Base-by-base conservation (phyloP, 768 basidiomycete species). In the Lepiota subincarnata region DNA sequence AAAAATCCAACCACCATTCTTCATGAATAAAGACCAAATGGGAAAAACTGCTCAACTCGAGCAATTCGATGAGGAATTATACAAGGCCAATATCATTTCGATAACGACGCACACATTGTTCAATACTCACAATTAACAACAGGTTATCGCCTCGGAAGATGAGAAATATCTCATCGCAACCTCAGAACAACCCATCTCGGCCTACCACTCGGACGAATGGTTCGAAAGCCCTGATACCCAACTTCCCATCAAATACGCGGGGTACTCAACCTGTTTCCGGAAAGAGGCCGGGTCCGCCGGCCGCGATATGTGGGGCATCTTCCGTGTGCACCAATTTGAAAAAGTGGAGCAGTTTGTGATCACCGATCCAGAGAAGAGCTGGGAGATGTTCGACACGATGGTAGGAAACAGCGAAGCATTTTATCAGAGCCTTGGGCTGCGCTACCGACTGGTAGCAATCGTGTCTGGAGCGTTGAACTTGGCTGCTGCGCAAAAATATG, bases 161-260 rank as follows among this genome's bases (percentile, higher is more conserved):
- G 96, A 98, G 68, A 98, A 98, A 68, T 99, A 99, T 72, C 83
- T 99, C 46, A 99, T 99, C 66, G 97, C 97, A 4, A 99, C 97
- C 46, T 96, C 93, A 43, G 97, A 99, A 71, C 97, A 99, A 68
- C 97, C 97, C 36, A 94, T 99, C 70, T 98, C 97, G 6, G 90
- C 92, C 4, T 89, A 85, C 69, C 93, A 98, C 73, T 82, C 88
- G 46, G 95, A 95, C 62, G 97, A 98, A 70, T 98, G 96, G 93
- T 95, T 99, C 70, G 95, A 96, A 62, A 83, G 84, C 67, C 94
- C 94, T 1, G 84, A 91, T 44, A 83, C 81, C 20, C 92, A 96
- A 66, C 84, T 99, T n/a, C 97, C 97, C 1, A 79, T 97, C 66
- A 79, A 80, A 72, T 97, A 89, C 63, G 89, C 89, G 0, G 88